These are phyloP conservation scores for Fusarium globosum DNA, from an alignment of 2,329 filamentous ascomycete genomes.

Conservation along the genomic window DNA sequence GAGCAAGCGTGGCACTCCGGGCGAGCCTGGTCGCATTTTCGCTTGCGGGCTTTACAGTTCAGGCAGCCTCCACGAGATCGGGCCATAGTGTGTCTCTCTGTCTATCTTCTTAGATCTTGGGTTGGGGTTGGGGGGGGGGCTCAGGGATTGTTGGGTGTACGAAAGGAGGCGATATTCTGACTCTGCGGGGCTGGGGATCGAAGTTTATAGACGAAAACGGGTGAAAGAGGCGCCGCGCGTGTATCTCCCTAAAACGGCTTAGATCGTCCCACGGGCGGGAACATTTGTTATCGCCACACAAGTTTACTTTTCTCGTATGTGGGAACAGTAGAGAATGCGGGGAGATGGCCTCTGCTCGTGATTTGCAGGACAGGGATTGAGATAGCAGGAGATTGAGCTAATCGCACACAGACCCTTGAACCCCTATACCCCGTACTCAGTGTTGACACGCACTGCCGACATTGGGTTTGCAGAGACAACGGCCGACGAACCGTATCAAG, in stretches of 20 bases:
- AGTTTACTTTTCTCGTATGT: not conserved
- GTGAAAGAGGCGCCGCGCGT: slow-evolving; percentile 43
- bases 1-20: slow-evolving; percentile 36
- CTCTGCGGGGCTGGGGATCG: slow-evolving; percentile 1
- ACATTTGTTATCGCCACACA: not conserved
- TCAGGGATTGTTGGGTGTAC: not conserved
- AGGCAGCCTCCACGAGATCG: slow-evolving; percentile 42
- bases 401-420: not conserved
- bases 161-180: slow-evolving; percentile 1
- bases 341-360: not conserved
- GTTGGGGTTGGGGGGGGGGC: not conserved
- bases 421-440: not conserved
- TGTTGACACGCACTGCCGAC: not conserved
- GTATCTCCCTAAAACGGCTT: slow-evolving; percentile 10
- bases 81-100: slow-evolving; percentile 18
- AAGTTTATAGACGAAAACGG: slow-evolving; percentile 42
- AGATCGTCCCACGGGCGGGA: not conserved
- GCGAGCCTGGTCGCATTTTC: slow-evolving; percentile 42
- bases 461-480: not conserved
- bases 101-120: not conserved
- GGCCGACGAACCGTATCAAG: not conserved
- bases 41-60: slow-evolving; percentile 43
- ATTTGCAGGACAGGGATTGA: not conserved
- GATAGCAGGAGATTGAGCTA: not conserved
- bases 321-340: not conserved